These are phyloP conservation scores for Stramenopiles sp. DNA, from an alignment of 352 stramenopile genomes.

Conservation along the genomic window DNA sequence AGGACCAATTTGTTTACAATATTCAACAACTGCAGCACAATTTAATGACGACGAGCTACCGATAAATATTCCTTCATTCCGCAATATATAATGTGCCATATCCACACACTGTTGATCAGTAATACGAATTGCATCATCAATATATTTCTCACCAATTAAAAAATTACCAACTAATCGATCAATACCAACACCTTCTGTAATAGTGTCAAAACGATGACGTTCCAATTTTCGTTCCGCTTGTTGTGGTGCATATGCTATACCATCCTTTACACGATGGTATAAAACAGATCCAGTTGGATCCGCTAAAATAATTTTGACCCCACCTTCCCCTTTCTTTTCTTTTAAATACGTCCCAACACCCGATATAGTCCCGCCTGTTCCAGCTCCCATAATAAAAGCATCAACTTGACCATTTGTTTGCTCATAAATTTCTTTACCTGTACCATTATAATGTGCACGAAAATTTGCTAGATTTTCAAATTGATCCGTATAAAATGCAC, in stretches of 20 bases:
- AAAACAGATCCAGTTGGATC: conserved; percentile 80
- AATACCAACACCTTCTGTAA: conserved; percentile 90
- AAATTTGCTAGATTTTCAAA: conserved; percentile 95
- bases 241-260: conserved; percentile 80
- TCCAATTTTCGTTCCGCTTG: conserved; percentile 72
- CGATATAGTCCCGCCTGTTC: conserved; percentile 75
- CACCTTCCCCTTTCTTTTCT: conserved; percentile 39
- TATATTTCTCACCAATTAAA: conserved; percentile 47
- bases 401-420: conserved; percentile 71
- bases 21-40: conserved; percentile 45
- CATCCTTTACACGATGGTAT: conserved; percentile 23
- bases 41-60: conserved; percentile 62
- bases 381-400: conserved; percentile 91
- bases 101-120: conserved; percentile 81
- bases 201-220: conserved; percentile 79
- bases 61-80: conserved; percentile 82
- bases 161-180: conserved; percentile 93
- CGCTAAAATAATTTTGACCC: conserved; percentile 72
- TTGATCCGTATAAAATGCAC: conserved; percentile 86
- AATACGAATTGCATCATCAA: conserved; percentile 71
- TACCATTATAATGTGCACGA: conserved; percentile 71
- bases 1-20: conserved; percentile 33
- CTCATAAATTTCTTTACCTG: conserved; percentile 81
- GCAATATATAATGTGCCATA: conserved; percentile 87
- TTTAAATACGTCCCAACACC: conserved; percentile 78